Evolutionary conservation across 2,329 filamentous ascomycete genomes (phyloP), one percentile per base, ranked within the genome.

Genomic region (Elsinoe necatrix): DNA sequence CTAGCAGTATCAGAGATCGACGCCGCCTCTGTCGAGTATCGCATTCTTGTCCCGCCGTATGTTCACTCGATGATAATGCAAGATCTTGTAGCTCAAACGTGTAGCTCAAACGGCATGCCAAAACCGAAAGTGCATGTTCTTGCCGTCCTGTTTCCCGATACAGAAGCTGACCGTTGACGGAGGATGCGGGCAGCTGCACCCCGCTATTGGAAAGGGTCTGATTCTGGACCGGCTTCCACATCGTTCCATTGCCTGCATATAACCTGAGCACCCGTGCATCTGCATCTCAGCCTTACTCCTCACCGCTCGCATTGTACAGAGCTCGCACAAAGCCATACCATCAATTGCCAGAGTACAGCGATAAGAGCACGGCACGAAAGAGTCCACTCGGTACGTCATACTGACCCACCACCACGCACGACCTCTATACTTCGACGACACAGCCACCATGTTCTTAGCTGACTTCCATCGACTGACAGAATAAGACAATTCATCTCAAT

Each of bases 161-260:
- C 12, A 45, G 41, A 27, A 45, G 21, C 23, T 25, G 41, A 45
- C 41, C 41, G 41, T 45, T 45, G 41, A 18, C 41, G 20, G 23
- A 45, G 16, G 48, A 14, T 35, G 48, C 31, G 11, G 48, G 48
- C 48, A 52, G 31, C 48, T 52, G 48, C 48, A 52, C 48, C 48
- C 48, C 48, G 48, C 48, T 52, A 52, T 52, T 52, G 48, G 29
- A 14, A 31, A 39, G 48, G 48, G 29, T 25, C 48, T 31, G 11
- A 52, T 31, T 52, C 48, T 52, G 48, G 48, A 35, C 29, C 48
- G 48, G 37, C 29, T 37, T 11, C 41, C 41, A 37, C 14, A 48
- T 48, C 20, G 14, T 27, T 52, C 31, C 48, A 12, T 52, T 39
- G 31, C 16, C 48, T 39, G 29, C 48, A 52, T 52, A 37, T 52